Evolutionary conservation across 768 basidiomycete species (phyloP).

Genomic region (Suillus lakei): DNA sequence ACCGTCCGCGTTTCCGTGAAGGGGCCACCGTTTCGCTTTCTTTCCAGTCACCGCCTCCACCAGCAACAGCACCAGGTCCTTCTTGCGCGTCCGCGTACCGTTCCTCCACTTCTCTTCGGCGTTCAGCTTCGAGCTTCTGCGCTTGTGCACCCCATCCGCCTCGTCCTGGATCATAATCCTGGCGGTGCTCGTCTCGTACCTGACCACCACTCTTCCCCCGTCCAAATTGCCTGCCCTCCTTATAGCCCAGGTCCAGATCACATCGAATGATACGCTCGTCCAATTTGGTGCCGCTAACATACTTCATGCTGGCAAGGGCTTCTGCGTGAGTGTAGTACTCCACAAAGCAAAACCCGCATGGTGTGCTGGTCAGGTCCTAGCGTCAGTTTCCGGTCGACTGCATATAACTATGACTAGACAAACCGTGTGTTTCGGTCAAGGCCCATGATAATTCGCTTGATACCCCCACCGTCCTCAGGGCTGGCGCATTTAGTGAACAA

Average conservation of each 20-base stretch:
- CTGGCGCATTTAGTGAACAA: slow-evolving; percentile 89
- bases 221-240: slow-evolving; percentile 96
- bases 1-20: slow-evolving; percentile 70
- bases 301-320: slow-evolving; percentile 90
- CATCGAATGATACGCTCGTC: slow-evolving; percentile 99
- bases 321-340: slow-evolving; percentile 96
- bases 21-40: slow-evolving; percentile 53
- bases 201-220: slow-evolving; percentile 97
- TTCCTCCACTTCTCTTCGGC: slow-evolving; percentile 83
- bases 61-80: slow-evolving; percentile 79
- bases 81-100: slow-evolving; percentile 84
- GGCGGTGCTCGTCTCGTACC: slow-evolving; percentile 93
- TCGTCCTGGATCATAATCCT: slow-evolving; percentile 96
- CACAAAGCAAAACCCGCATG: slow-evolving; percentile 95
- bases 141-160: slow-evolving; percentile 95
- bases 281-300: slow-evolving; percentile 97
- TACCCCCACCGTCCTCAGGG: slow-evolving; percentile 86
- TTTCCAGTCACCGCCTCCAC: slow-evolving; percentile 88
- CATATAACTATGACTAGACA: slow-evolving; percentile 19
- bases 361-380: slow-evolving; percentile 59
- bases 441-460: slow-evolving; percentile 95
- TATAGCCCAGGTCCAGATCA: slow-evolving; percentile 95
- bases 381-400: slow-evolving; percentile 11
- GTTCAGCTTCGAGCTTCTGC: slow-evolving; percentile 71
- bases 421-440: slow-evolving; percentile 88